phyloP scores from a whole-genome alignment of 352 stramenopile genomes.

The Globisporangium echinulatum region DNA sequence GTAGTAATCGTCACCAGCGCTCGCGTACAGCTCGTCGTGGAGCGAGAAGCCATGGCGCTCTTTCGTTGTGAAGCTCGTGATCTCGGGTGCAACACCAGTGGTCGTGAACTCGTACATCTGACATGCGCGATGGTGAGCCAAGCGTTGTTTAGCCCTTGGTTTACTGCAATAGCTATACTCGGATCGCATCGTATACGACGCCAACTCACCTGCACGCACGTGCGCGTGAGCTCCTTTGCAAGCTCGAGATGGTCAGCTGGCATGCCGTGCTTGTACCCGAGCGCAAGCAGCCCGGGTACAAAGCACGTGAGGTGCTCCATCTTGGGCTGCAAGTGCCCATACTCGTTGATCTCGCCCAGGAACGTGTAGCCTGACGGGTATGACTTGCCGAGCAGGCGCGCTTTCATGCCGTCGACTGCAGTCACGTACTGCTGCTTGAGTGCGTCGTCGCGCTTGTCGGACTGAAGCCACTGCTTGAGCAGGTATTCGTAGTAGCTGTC shows the following conservation, averaged over 20 bases:
- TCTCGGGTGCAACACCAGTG: slow-evolving; percentile 69
- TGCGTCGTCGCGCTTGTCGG: slow-evolving; percentile 36
- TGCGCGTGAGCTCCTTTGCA: slow-evolving; percentile 63
- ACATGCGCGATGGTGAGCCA: background rate
- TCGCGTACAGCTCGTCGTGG: slow-evolving; percentile 15
- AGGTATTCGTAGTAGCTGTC: slow-evolving; percentile 79
- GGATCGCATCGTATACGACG: background rate
- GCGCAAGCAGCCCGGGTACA: slow-evolving; percentile 70
- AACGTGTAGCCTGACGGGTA: slow-evolving; percentile 33
- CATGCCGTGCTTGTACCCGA: slow-evolving; percentile 58
- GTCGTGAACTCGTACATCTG: slow-evolving; percentile 66
- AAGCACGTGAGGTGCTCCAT: slow-evolving; percentile 90
- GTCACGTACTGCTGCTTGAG: slow-evolving; percentile 46
- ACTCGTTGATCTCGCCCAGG: slow-evolving; percentile 29
- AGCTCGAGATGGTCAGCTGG: slow-evolving; percentile 47
- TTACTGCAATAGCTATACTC: background rate
- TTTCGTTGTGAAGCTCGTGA: slow-evolving; percentile 46
- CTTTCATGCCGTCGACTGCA: slow-evolving; percentile 44
- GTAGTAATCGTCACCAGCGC: slow-evolving; percentile 42
- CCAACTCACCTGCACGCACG: slow-evolving; percentile 54
- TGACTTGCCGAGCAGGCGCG: slow-evolving; percentile 29
- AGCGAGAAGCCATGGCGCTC: slow-evolving; percentile 4
- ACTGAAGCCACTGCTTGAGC: slow-evolving; percentile 68
- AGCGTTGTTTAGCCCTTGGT: background rate
- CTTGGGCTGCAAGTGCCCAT: slow-evolving; percentile 18